Evolutionary conservation across 1,284 basidiomycete species (phyloP).

Genomic region (Leccinum fallax): DNA sequence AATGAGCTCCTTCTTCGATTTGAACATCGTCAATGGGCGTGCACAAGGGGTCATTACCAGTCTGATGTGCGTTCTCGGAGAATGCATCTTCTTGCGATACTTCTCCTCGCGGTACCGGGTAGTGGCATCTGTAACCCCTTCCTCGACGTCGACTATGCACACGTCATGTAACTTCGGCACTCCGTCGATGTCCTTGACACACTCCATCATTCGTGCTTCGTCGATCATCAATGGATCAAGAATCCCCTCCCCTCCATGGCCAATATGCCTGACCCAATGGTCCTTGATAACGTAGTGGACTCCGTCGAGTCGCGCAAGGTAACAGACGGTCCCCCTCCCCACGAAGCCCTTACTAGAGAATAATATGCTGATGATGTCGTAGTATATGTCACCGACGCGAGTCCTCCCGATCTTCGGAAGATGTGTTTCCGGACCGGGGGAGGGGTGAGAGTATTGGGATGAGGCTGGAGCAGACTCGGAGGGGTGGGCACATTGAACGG

Average conservation of each 20-base stretch:
- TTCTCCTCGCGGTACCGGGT: background rate
- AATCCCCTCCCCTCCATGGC: background rate
- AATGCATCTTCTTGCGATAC: background rate
- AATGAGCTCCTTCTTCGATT: background rate
- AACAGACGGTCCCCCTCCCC: background rate
- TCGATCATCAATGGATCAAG: background rate
- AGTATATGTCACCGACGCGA: background rate
- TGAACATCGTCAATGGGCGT: background rate
- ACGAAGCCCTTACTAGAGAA: background rate
- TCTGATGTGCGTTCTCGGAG: background rate
- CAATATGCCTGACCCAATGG: background rate
- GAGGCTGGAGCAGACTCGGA: too few species aligned
- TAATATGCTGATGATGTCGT: background rate
- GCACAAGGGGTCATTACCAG: background rate
- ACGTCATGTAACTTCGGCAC: background rate
- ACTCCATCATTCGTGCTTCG: background rate
- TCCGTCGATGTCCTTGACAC: background rate
- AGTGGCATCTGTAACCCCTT: background rate
- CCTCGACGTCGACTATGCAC: background rate
- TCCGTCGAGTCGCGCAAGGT: background rate
- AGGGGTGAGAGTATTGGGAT: too few species aligned
- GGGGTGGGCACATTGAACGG: too few species aligned
- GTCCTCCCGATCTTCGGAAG: background rate
- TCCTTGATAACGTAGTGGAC: background rate
- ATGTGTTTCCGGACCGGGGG: too few species aligned